These are phyloP conservation scores for Rubroboletus pulcherrimus DNA, from an alignment of 768 basidiomycete species.

Conservation along the genomic window DNA sequence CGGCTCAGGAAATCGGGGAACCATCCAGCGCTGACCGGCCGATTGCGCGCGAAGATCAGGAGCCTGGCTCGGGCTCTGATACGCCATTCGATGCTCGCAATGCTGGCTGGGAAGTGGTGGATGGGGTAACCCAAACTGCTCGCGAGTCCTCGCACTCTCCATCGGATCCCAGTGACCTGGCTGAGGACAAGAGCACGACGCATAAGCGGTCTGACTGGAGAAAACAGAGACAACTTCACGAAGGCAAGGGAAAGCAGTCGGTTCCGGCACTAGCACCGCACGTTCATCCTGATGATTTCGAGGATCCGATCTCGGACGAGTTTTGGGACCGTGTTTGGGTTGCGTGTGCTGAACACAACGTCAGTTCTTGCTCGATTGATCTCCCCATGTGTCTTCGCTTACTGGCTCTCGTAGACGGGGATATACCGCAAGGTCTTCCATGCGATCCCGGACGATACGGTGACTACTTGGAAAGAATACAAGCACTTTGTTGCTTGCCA, in stretches of 20 bases:
- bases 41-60: constrained; percentile 14
- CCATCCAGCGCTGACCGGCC: constrained; percentile 30
- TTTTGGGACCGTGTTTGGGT: constrained; percentile 95
- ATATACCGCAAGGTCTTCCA: constrained; percentile 95
- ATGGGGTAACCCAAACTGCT: constrained; percentile 38
- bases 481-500: constrained; percentile 79
- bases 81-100: constrained; percentile 32
- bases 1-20: constrained; percentile 29
- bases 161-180: constrained; percentile 40
- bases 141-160: constrained; percentile 47
- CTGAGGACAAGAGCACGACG: constrained; percentile 48
- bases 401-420: constrained; percentile 63
- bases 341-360: constrained; percentile 84
- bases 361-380: constrained; percentile 35
- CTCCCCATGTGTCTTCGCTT: not conserved
- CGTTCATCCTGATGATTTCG: constrained; percentile 74
- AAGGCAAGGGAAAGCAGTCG: constrained; percentile 54
- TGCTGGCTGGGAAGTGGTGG: constrained; percentile 43
- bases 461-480: constrained; percentile 95
- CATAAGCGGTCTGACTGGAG: constrained; percentile 48
- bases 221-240: constrained; percentile 58
- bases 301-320: constrained; percentile 80
- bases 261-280: constrained; percentile 63
- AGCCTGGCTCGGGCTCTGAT: not conserved
- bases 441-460: constrained; percentile 85